A percentile compares a stretch with the other conserved stretches of the same genome.
These are phyloP conservation scores for Dujonia santamariae DNA, from an alignment of 1,139 yeast species.

Conservation along the genomic window DNA sequence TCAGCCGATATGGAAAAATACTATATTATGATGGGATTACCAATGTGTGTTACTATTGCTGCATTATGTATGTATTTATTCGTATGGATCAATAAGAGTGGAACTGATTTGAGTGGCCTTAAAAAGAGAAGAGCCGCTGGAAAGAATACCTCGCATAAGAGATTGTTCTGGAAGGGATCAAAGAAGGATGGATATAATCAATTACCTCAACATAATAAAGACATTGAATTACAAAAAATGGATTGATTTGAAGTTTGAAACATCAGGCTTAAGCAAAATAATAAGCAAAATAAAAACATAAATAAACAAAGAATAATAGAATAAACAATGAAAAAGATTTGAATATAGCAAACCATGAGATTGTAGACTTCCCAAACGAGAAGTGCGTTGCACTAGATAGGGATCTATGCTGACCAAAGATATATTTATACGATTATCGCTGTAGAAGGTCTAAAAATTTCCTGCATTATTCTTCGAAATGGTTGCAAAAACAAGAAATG, in stretches of 20 bases:
- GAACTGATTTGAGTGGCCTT: conserved; percentile 46
- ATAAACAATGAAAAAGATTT: too few species aligned
- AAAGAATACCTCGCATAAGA: conserved; percentile 31
- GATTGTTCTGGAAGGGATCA: conserved; percentile 27
- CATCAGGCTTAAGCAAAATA: too few species aligned
- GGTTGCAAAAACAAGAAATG: too few species aligned
- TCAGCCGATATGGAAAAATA: conserved; percentile 64
- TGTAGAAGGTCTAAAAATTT: too few species aligned
- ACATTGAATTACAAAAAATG: conserved; percentile 13
- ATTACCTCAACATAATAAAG: conserved; percentile 28
- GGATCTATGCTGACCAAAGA: too few species aligned
- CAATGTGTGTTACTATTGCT: conserved; percentile 64
- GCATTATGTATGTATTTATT: conserved; percentile 64
- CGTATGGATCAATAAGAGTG: conserved; percentile 46
- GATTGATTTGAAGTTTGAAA: too few species aligned
- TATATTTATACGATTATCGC: too few species aligned
- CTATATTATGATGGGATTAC: conserved; percentile 62
- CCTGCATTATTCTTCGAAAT: too few species aligned
- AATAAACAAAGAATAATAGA: conserved; percentile 1
- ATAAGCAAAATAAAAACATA: conserved; percentile 11
- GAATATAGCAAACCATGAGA: too few species aligned
- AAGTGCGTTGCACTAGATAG: too few species aligned
- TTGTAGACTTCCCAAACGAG: too few species aligned
- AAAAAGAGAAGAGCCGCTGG: conserved; percentile 50
- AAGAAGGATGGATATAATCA: conserved; percentile 15